Percentiles rank a stretch among this genome's conserved stretches.
phyloP scores from a whole-genome alignment of 2,329 filamentous ascomycete species.

The Beauveria medogensis region DNA sequence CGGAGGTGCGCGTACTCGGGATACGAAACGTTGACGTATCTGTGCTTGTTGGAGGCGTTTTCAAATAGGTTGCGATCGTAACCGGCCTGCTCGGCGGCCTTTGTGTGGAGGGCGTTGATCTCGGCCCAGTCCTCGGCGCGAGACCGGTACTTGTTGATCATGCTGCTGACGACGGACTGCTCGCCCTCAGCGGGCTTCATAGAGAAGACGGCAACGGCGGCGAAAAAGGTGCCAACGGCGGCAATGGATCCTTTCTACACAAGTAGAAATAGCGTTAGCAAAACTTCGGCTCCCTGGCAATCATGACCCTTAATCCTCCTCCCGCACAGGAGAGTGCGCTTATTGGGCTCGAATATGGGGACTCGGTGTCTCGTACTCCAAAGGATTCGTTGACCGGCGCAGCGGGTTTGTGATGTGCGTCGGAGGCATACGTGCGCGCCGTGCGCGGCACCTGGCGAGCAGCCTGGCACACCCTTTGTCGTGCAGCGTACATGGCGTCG shows the following conservation, averaged over 20 bases:
- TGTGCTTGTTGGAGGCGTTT: constrained; percentile 34
- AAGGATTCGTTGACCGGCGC: constrained; percentile 43
- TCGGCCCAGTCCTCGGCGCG: constrained; percentile 42
- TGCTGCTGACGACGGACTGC: constrained; percentile 36
- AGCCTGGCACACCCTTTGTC: constrained; percentile 35
- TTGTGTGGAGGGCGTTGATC: constrained; percentile 45
- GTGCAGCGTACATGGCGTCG: constrained; percentile 32
- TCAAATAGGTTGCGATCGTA: constrained; percentile 49
- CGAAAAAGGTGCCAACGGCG: constrained; percentile 21
- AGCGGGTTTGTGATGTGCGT: constrained; percentile 40
- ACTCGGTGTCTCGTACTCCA: constrained; percentile 38
- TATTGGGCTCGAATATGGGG: not conserved
- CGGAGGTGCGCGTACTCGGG: constrained; percentile 43
- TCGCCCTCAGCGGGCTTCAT: constrained; percentile 45
- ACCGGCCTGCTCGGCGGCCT: constrained; percentile 46
- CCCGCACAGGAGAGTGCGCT: not conserved
- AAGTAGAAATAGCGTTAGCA: constrained; percentile 1
- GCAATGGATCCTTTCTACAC: constrained; percentile 42
- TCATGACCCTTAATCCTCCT: not conserved
- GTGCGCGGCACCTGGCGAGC: constrained; percentile 30
- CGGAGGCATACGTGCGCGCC: constrained; percentile 46
- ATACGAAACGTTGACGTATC: constrained; percentile 43
- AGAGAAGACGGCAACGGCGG: constrained; percentile 29
- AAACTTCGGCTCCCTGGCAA: not conserved
- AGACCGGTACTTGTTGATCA: constrained; percentile 39